Base-by-base conservation (phyloP, 768 basidiomycete species). In the Lactarius deliciosus region DNA sequence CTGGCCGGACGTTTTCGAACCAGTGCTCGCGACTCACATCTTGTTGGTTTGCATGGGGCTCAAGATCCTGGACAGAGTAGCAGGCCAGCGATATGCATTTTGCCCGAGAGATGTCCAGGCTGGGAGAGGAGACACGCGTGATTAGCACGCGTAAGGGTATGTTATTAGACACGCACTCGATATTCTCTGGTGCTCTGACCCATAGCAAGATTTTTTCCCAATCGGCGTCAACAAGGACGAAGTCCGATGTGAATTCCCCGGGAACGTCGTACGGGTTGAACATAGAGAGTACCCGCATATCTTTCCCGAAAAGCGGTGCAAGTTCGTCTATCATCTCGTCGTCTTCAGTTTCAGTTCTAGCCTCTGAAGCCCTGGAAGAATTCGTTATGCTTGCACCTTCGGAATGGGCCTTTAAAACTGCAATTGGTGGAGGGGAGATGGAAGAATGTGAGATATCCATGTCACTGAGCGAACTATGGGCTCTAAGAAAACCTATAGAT, bases 321-420 rank as follows among this genome's bases (percentile, higher is more conserved):
- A 68, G 54, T 43, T 68, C 66, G 11, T 68, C 66, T 11, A 68
- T 43, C 63, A 67, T 57, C 43, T 67, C 66, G 28, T 63, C 61
- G 9, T 67, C 66, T 32, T 67, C 65, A 3, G 8, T 11, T 36
- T 38, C 62, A 10, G 50, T 61, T 16, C 36, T 36, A 7, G 56
- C 56, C 18, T 53, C 65, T n/a, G 50, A 66, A 0, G 8, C 28
- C 47, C 15, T 36, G 8, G 58, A 56, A 53, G 53, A 34, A 28
- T 40, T 54, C 18, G 57, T 36, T 6, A 18, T 28, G 57, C 64
- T 65, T 16, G 60, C 60, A n/a, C 5, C 54, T 13, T 57, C 28
- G 5, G 58, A 32, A 34, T n/a, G 43, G n/a, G 32, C 16, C 15
- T 34, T 58, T 10, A 68, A 58, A 38, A 64, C 63, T 3, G 10